These are phyloP conservation scores for Plantago elongata DNA, from an alignment of 257 asterid genomes.

Conservation along the genomic window DNA sequence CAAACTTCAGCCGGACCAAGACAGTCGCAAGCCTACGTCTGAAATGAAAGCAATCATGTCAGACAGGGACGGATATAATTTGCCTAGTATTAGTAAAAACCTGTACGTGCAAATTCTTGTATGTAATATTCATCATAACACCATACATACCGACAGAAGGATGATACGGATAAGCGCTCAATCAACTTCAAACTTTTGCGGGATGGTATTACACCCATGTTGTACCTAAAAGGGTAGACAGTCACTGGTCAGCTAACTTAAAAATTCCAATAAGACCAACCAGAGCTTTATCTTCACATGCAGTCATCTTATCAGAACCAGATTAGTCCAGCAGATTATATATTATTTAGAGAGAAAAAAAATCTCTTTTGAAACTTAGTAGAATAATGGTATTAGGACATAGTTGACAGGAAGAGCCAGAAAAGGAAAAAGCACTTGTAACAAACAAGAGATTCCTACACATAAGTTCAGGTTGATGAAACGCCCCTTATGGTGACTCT, in stretches of 20 bases:
- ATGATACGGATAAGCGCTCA: conserved; percentile 83
- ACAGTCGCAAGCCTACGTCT: conserved; percentile 84
- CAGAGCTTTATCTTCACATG: not conserved
- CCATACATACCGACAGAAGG: conserved; percentile 70
- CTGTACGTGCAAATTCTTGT: not conserved
- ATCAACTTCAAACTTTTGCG: conserved; percentile 86
- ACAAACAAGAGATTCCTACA: no score
- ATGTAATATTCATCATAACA: conserved; percentile 9
- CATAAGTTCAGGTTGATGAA: no score
- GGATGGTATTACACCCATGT: conserved; percentile 88
- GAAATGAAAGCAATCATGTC: conserved; percentile 9
- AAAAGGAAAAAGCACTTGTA: no score
- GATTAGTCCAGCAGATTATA: no score
- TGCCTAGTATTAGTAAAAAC: not conserved
- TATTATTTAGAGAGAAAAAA: no score
- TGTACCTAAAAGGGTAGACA: conserved; percentile 56
- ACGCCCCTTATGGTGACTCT: no score
- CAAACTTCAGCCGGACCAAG: conserved; percentile 62
- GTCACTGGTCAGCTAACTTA: not conserved
- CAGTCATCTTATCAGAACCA: conserved; percentile 1
- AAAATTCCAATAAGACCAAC: not conserved
- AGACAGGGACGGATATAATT: not conserved
- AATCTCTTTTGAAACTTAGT: no score
- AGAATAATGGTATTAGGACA: no score
- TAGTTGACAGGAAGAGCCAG: no score